Evolutionary conservation across 108 stramenopile genomes (phyloP), one percentile per base, ranked within the genome.

Genomic region (Nannochloropsis gaditana): DNA sequence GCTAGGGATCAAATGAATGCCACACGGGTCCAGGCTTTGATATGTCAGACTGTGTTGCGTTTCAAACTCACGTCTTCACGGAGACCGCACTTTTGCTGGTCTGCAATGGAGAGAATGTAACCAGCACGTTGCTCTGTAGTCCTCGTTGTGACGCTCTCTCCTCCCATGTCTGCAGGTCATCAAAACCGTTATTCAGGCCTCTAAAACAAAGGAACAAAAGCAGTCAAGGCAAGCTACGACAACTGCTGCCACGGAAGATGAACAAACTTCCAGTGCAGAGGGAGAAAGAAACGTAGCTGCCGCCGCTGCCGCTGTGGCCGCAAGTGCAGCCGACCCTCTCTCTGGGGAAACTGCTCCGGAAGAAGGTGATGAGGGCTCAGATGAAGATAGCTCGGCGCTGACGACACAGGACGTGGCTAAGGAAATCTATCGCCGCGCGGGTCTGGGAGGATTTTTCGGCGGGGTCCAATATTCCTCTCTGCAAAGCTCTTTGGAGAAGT

Each of bases 401-500:
- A 73, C 59, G 8, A 73, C 19, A 15, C 3, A n/a, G 19, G 59
- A 73, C 19, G 59, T 73, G 59, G 59, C 59, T 0, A 15, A 73
- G 59, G 59, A 73, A 4, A 73, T 73, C n/a, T 73, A 73, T n/a
- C 15, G n/a, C 19, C 3, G 59, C 2, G 59, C 59, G 59, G 59
- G 59, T 0, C 19, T 73, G 59, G n/a, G 19, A 2, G 59, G 59
- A 73, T 73, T 73, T n/a, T 73, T 73, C 59, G 43, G n/a, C 44
- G 83, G 83, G 47, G 87, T 87, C 21, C 79, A 79, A 44, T 84
- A 87, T 43, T 83, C 87, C 41, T 84, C 87, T 19, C n/a, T 43
- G 8, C 87, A 87, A 80, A 84, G 87, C 41, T 83, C 45, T 21
- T n/a, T 93, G 85, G 96, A 96, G 85, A 96, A 96, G 89, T 94